phyloP scores from a whole-genome alignment of 2,329 filamentous ascomycete species.

The Pseudocercospora cruenta region DNA sequence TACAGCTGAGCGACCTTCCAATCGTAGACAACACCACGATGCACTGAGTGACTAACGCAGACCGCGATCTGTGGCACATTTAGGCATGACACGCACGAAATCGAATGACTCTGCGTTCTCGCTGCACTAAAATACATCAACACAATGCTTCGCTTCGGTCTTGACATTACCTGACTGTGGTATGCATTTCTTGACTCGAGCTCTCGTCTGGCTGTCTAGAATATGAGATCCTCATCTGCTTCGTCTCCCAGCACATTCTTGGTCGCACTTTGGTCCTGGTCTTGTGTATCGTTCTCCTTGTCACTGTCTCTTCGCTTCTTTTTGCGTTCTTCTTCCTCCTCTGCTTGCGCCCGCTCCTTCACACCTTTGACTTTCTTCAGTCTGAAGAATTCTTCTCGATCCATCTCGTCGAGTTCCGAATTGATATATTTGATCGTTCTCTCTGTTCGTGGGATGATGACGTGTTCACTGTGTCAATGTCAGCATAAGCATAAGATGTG shows the following conservation, averaged over 20 bases:
- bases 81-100: background rate
- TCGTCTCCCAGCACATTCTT: conserved; percentile 43
- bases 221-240: conserved; percentile 38
- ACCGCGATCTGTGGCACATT: background rate
- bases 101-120: background rate
- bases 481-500: conserved; percentile 19
- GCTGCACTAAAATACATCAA: background rate
- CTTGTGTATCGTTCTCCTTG: conserved; percentile 36
- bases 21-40: background rate
- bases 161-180: conserved; percentile 4
- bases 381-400: conserved; percentile 96
- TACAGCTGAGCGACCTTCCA: background rate
- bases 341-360: conserved; percentile 59
- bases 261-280: conserved; percentile 20
- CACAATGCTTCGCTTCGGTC: background rate
- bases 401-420: conserved; percentile 94
- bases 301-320: conserved; percentile 32
- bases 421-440: conserved; percentile 99
- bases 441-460: conserved; percentile 96
- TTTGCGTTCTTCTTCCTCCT: conserved; percentile 39
- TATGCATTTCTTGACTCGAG: background rate
- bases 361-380: conserved; percentile 89
- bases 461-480: conserved; percentile 67
- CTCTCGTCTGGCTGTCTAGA: conserved; percentile 15
- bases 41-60: background rate